Evolutionary conservation across 2,329 filamentous ascomycete genomes (phyloP).

Genomic region (Monilinia aucupariae): DNA sequence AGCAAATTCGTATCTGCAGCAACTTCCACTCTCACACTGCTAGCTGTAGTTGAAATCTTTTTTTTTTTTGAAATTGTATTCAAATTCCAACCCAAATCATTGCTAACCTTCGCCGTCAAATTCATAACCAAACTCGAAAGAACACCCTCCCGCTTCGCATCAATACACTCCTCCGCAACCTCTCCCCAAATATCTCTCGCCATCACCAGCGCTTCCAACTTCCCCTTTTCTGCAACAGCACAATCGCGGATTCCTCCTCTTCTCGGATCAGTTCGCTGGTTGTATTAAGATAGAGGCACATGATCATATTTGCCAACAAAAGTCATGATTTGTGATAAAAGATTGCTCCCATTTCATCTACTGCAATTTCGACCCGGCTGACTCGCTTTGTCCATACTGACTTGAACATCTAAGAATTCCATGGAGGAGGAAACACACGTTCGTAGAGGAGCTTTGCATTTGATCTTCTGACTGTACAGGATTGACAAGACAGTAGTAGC

Average conservation of each 20-base stretch:
- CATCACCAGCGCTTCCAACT: constrained; percentile 22
- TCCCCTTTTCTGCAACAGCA: constrained; percentile 21
- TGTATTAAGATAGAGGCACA: constrained; percentile 44
- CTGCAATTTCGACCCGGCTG: constrained; percentile 48
- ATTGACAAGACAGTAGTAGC: constrained; percentile 25
- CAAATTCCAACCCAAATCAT: not conserved
- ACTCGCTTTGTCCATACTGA: constrained; percentile 44
- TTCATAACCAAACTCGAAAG: constrained; percentile 23
- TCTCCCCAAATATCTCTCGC: constrained; percentile 28
- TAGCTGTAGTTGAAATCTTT: constrained; percentile 10
- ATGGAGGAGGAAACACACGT: constrained; percentile 47
- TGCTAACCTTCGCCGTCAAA: constrained; percentile 15
- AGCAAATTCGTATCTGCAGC: not conserved
- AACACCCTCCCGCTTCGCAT: constrained; percentile 25
- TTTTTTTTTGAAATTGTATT: not conserved
- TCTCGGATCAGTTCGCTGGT: not conserved
- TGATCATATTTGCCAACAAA: constrained; percentile 56
- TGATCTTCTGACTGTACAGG: constrained; percentile 24
- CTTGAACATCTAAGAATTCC: constrained; percentile 45
- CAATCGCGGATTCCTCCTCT: constrained; percentile 16
- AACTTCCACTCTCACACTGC: not conserved
- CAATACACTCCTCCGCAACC: constrained; percentile 24
- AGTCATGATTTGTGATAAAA: constrained; percentile 54
- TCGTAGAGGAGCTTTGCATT: constrained; percentile 36
- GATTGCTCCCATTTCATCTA: constrained; percentile 53